Percentiles rank a stretch among this genome's conserved stretches.
phyloP scores from a whole-genome alignment of 257 asterid genomes.

The Capsicum chinense region DNA sequence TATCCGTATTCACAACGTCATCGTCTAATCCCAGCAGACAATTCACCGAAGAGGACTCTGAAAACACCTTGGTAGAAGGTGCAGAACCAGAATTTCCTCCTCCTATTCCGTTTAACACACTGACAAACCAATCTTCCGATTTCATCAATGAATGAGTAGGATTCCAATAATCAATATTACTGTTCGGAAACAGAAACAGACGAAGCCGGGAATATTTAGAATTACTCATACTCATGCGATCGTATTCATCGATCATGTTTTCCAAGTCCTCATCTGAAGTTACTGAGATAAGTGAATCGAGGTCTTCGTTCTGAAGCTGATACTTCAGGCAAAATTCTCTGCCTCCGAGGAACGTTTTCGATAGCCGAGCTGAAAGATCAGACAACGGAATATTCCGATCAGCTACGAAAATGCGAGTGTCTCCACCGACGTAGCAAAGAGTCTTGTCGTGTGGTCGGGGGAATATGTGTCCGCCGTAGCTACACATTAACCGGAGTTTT shows the following conservation, averaged over 20 bases:
- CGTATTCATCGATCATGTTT: slow-evolving; percentile 90
- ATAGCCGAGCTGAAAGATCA: slow-evolving; percentile 70
- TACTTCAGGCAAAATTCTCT: slow-evolving; percentile 68
- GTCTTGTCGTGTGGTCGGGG: slow-evolving; percentile 96
- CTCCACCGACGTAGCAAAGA: slow-evolving; percentile 89
- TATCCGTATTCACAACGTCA: slow-evolving; percentile 35
- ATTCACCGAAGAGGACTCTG: slow-evolving; percentile 82
- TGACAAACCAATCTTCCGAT: slow-evolving; percentile 89
- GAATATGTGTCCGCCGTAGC: slow-evolving; percentile 91
- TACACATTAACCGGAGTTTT: slow-evolving; percentile 91
- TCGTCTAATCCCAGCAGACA: slow-evolving; percentile 73
- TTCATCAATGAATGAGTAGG: slow-evolving; percentile 46
- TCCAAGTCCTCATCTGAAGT: slow-evolving; percentile 87
- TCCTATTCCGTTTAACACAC: slow-evolving; percentile 67
- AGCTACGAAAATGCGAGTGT: slow-evolving; percentile 80
- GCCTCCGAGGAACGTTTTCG: slow-evolving; percentile 67
- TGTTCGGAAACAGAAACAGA: slow-evolving; percentile 43
- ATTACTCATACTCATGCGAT: slow-evolving; percentile 49
- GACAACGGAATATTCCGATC: slow-evolving; percentile 68
- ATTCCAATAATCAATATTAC: slow-evolving; percentile 27
- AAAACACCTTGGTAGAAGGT: slow-evolving; percentile 46
- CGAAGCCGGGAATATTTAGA: slow-evolving; percentile 61
- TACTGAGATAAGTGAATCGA: slow-evolving; percentile 84
- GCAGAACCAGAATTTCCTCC: slow-evolving; percentile 42
- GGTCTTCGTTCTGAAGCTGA: slow-evolving; percentile 86